A percentile compares a stretch with the other conserved stretches of the same genome.
Evolutionary conservation across 106 monocot genomes (phyloP).

Genomic region (Triglochin maritima): DNA sequence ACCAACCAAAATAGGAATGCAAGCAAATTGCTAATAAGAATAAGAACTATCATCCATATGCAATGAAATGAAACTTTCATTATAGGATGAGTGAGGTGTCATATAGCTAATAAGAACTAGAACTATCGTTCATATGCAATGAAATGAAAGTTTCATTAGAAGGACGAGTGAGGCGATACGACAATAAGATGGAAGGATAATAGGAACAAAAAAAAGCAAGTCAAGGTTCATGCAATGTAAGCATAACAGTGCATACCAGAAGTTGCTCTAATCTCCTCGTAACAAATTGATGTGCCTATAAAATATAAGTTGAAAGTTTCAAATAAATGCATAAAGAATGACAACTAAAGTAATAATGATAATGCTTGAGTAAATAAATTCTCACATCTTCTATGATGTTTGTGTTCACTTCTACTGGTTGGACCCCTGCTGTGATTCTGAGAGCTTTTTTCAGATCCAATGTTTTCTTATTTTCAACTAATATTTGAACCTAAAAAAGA

Average conservation of each 20-base stretch:
- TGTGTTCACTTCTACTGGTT: constrained; percentile 53
- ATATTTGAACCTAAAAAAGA: constrained; percentile 62
- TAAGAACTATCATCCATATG: too few species aligned
- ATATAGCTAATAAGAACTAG: too few species aligned
- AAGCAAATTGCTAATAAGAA: too few species aligned
- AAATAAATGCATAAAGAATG: neutral
- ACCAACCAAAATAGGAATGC: too few species aligned
- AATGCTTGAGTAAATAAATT: neutral
- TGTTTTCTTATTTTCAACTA: constrained; percentile 80
- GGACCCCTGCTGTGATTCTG: constrained; percentile 51
- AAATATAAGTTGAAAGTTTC: constrained; percentile 1
- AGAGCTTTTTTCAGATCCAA: constrained; percentile 64
- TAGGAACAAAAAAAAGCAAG: neutral
- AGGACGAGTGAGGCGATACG: too few species aligned
- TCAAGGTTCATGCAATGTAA: too few species aligned
- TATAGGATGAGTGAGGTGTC: too few species aligned
- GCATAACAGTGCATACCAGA: constrained; percentile 37
- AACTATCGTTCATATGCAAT: too few species aligned
- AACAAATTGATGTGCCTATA: constrained; percentile 78
- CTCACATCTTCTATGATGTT: constrained; percentile 54
- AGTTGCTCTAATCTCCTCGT: constrained; percentile 84
- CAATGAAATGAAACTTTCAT: too few species aligned
- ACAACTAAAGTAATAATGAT: neutral
- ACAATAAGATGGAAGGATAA: too few species aligned
- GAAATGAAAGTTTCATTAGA: too few species aligned